Percentiles rank a stretch among this genome's conserved stretches.
Evolutionary conservation across 1,139 yeast genomes (phyloP).

Genomic region (Debaryomycetaceae sp.): DNA sequence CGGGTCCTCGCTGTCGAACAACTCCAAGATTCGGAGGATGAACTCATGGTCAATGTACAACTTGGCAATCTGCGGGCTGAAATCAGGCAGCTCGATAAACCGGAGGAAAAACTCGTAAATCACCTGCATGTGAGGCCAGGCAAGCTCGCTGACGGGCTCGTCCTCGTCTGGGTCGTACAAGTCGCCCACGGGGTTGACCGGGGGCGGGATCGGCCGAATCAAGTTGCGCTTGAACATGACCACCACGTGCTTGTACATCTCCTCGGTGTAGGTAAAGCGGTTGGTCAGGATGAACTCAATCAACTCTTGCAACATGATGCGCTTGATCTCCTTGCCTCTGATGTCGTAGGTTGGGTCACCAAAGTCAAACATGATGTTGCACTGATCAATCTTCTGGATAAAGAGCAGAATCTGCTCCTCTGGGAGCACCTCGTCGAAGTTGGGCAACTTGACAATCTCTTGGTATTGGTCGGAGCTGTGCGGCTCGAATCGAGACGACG

Average conservation of each 20-base stretch:
- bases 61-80: slow-evolving; percentile 89
- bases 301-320: slow-evolving; percentile 81
- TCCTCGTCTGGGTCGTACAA: slow-evolving; percentile 97
- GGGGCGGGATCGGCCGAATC: slow-evolving; percentile 96
- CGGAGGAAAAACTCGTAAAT: slow-evolving; percentile 91
- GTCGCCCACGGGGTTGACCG: slow-evolving; percentile 95
- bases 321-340: slow-evolving; percentile 87
- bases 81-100: slow-evolving; percentile 92
- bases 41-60: slow-evolving; percentile 91
- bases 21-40: slow-evolving; percentile 72
- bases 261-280: slow-evolving; percentile 82
- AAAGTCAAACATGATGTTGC: slow-evolving; percentile 91
- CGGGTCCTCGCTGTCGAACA: slow-evolving; percentile 95
- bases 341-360: slow-evolving; percentile 89
- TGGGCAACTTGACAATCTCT: slow-evolving; percentile 78
- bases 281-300: slow-evolving; percentile 82
- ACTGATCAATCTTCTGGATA: slow-evolving; percentile 85
- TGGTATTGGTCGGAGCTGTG: slow-evolving; percentile 56
- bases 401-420: slow-evolving; percentile 81
- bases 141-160: slow-evolving; percentile 92
- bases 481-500: slow-evolving; percentile 89
- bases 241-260: slow-evolving; percentile 84
- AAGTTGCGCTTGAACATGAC: slow-evolving; percentile 85
- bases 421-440: slow-evolving; percentile 85
- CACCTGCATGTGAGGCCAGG: slow-evolving; percentile 99